Base-by-base conservation (phyloP, 2,329 filamentous ascomycete genomes). In the Xylaria sp. region DNA sequence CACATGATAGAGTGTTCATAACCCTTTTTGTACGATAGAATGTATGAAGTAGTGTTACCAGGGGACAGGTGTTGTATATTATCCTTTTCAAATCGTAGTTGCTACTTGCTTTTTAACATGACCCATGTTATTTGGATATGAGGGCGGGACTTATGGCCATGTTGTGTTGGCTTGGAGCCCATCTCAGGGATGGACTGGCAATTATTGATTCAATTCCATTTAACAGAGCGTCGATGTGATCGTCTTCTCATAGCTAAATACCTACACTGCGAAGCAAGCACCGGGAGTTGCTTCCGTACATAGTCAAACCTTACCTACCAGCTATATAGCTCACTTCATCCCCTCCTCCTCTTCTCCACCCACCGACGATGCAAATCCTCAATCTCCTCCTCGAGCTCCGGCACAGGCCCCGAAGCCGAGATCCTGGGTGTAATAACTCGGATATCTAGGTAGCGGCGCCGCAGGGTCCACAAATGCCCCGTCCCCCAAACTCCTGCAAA, bases 381-480 rank as follows among this genome's bases (percentile, higher is more conserved):
- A 21, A 70, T 68, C 19, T 65, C 61, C 1, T 15, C 42, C 58
- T 67, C 67, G 7, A 70, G 54, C 51, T 70, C 64, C 2, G 45
- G 33, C 21, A 70, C 69, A 2, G 69, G 69, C 0, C 69, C 68
- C 12, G 31, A 23, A 0, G 69, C 68, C 46, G 55, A 35, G 1
- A 70, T 23, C 0, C 37, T 14, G 0, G 67, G 65, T 7, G 68
- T 66, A 4, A 71, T 63, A 23, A 17, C 35, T 3, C 38, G 21
- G 2, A 64, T 31, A n/a, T n/a, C n/a, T n/a, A 2, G 66, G 33
- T 28, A 69, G 17, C 8, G 45, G 12, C 9, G 50, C 60, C 6
- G 69, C 68, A 11, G 28, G 45, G 15, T 6, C 15, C 56, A 25
- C 12, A 40, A n/a, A n/a, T n/a, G n/a, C n/a, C 14, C 53, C 47